Percentiles rank a stretch among this genome's conserved stretches.
phyloP scores from a whole-genome alignment of 768 basidiomycete species.

The Xerocomellus chrysenteron region DNA sequence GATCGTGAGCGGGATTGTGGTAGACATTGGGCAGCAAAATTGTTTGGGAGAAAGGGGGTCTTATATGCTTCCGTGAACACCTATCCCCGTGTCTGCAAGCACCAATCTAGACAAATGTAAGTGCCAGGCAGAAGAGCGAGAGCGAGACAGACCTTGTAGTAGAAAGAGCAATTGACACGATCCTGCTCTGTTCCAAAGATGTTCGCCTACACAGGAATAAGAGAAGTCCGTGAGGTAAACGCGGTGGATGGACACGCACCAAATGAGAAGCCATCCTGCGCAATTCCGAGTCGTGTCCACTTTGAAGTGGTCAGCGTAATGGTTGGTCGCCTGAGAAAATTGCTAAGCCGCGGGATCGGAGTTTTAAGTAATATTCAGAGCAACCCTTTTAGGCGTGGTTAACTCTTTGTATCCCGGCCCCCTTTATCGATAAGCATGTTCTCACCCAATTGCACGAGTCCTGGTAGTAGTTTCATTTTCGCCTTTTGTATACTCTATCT shows the following conservation, averaged over 20 bases:
- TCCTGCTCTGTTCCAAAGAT: conserved; percentile 95
- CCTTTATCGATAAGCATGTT: too few relatives aligned
- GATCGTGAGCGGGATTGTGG: conserved; percentile 95
- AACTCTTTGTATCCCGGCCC: too few relatives aligned
- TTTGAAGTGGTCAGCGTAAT: background rate
- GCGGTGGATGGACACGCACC: conserved; percentile 38
- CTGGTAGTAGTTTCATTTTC: too few relatives aligned
- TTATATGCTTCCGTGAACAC: conserved; percentile 97
- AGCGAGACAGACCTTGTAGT: conserved; percentile 73
- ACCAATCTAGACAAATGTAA: conserved; percentile 66
- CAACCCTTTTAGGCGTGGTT: too few relatives aligned
- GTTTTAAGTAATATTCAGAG: conserved; percentile 7
- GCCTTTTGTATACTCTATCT: too few relatives aligned
- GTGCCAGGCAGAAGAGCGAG: background rate
- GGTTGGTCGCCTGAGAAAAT: conserved; percentile 9
- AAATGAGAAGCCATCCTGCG: conserved; percentile 68
- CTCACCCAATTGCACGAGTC: too few relatives aligned
- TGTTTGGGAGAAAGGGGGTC: conserved; percentile 96
- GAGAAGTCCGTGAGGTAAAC: background rate
- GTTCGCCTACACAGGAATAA: conserved; percentile 59
- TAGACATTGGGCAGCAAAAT: conserved; percentile 96
- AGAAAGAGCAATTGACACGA: conserved; percentile 98
- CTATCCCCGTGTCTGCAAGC: conserved; percentile 98
- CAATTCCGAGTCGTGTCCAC: background rate
- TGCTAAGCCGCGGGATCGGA: conserved; percentile 22